phyloP scores from a whole-genome alignment of 2,329 filamentous ascomycete species.

The Fusarium pseudoanthophilum region DNA sequence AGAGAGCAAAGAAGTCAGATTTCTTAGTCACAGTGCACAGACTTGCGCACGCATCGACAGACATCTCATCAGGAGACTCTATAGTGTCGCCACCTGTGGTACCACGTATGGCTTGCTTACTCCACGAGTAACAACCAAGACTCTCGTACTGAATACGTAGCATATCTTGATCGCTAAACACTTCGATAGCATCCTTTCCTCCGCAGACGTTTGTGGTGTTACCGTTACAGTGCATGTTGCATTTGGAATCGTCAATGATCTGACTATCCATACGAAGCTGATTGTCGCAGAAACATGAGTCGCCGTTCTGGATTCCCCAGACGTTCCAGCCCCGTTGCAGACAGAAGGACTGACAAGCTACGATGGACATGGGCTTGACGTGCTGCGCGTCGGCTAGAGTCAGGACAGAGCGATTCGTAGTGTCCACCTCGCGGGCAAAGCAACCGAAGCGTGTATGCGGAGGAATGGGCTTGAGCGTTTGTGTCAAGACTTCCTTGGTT shows the following conservation, averaged over 20 bases:
- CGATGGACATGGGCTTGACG: not conserved
- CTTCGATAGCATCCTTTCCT: not conserved
- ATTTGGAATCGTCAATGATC: not conserved
- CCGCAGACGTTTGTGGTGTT: not conserved
- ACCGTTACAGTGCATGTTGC: not conserved
- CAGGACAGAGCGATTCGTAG: not conserved
- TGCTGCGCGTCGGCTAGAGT: fast-evolving
- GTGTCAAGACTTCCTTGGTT: not conserved
- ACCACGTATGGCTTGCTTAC: not conserved
- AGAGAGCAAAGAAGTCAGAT: not conserved
- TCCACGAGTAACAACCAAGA: not conserved
- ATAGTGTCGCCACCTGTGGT: not conserved
- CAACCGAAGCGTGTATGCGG: not conserved
- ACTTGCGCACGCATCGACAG: not conserved
- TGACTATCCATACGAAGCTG: not conserved
- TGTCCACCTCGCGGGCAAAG: not conserved
- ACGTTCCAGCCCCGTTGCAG: fast-evolving
- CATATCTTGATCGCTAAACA: not conserved
- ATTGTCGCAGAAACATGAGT: not conserved
- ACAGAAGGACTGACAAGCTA: not conserved
- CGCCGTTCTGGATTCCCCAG: not conserved
- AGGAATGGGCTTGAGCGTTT: not conserved
- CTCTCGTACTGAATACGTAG: not conserved
- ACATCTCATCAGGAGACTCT: not conserved
- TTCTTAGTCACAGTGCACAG: not conserved